Evolutionary conservation across 1,284 basidiomycete genomes (phyloP), one percentile per base, ranked within the genome.

Genomic region (Sporisorium scitamineum): DNA sequence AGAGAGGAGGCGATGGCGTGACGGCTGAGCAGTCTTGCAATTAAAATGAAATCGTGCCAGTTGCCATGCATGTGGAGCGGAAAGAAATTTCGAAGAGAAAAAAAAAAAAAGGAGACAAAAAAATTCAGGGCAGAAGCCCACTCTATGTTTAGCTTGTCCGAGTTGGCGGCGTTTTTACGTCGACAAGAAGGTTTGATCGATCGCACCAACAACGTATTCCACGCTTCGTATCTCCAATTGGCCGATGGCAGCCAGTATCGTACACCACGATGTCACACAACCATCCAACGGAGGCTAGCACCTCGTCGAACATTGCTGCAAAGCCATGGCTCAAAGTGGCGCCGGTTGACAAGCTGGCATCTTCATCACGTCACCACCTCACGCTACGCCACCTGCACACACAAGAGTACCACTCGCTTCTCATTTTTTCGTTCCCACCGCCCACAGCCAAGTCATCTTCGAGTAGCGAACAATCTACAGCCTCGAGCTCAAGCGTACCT

Each of bases 311-410:
- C 1, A 50, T 41, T 45, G 51, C 54, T 11, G 18, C 34, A 18
- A 56, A 55, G 24, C 10, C 55, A 14, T 76, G 73, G 73, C 26
- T 76, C n/a, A 32, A 54, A 26, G 54, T 71, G 9, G 68, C 54
- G 1, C 45, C 62, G 9, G 39, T 65, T 22, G 54, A 44, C 1
- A 60, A 63, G 57, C 75, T 83, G 4, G 54, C 48, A 18, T 34
- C 59, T 18, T 78, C 79, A 18, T 65, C 79, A 5, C 69, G 83
- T 20, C 83, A 84, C 58, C 80, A 80, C 39, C 56, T 84, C 20
- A 83, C 81, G 14, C 61, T 84, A 24, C 75, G 80, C 26, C 60
- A 79, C 56, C 48, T 54, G 5, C 55, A 62, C 16, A 70, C 74
- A 11, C 63, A 72, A 32, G 64, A 76, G 31, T 80, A 81, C 59